phyloP scores from a whole-genome alignment of 2,329 filamentous ascomycete genomes.

The Fonsecaea nubica region DNA sequence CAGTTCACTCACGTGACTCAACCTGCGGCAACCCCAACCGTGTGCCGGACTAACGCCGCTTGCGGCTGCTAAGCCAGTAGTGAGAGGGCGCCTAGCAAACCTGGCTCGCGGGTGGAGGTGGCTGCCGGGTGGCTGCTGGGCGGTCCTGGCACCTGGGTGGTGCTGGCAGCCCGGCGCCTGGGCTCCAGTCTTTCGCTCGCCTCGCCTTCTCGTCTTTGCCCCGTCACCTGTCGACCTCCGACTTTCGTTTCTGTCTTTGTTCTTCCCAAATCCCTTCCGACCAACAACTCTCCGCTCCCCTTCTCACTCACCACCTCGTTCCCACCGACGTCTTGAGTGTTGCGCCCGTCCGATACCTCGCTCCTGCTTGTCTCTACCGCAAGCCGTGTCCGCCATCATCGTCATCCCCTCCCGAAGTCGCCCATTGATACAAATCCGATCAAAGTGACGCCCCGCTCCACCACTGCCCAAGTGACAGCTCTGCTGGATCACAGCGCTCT shows the following conservation, averaged over 20 bases:
- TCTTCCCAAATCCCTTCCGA: slow-evolving; percentile 8
- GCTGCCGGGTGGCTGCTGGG: slow-evolving; percentile 1
- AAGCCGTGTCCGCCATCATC: slow-evolving; percentile 14
- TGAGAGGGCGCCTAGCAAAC: neutral
- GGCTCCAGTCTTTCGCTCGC: neutral
- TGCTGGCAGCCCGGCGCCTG: slow-evolving; percentile 5
- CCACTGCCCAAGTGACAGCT: slow-evolving; percentile 14
- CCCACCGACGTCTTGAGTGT: neutral
- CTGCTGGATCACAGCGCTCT: neutral
- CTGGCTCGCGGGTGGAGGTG: neutral
- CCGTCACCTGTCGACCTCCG: slow-evolving; percentile 4
- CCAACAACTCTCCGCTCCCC: slow-evolving; percentile 16
- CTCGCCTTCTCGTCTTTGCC: slow-evolving; percentile 2
- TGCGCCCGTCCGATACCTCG: neutral
- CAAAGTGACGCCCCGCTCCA: slow-evolving; percentile 19
- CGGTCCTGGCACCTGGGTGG: neutral
- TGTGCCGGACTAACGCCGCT: slow-evolving; percentile 13
- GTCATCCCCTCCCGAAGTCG: neutral
- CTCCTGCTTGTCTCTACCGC: neutral
- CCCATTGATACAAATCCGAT: slow-evolving; percentile 20
- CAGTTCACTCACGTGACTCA: neutral
- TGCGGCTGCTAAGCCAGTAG: slow-evolving; percentile 9
- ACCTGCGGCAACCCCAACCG: neutral
- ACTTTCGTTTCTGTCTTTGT: slow-evolving; percentile 14
- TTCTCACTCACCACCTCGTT: neutral